Evolutionary conservation across 192 early-diverging fungal species (phyloP), one percentile per base, ranked within the genome.

Genomic region (Linnemannia zychae): DNA sequence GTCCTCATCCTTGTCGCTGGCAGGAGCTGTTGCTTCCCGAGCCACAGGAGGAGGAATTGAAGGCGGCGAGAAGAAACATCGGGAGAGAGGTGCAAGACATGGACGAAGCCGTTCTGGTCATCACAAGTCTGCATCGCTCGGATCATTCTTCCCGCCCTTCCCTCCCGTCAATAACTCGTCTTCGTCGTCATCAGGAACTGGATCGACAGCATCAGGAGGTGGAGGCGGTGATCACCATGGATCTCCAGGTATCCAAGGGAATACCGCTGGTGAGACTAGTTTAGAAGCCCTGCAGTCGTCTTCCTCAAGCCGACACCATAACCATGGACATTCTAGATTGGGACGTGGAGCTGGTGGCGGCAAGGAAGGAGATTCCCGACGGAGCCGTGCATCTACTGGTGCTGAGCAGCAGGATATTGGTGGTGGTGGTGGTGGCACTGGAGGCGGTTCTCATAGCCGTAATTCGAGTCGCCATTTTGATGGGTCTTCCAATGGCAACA

Each of bases 141-240:
- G 81, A 16, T 82, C 81, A 9, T 82, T 82, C 70, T 82, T 82
- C 47, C 60, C 71, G 34, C 71, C 81, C 0, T n/a, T 75, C 16
- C 74, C 80, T 36, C 12, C 80, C 1, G 57, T 46, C 9, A n/a
- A 57, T 0, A 63, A 9, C n/a, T 17, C 73, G 9, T 22, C 72
- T 1, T 73, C 72, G 1, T 53, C 49, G 50, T 73, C 72, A 22
- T 52, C 71, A 24, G 67, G 36, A 68, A 20, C 66, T 20, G 9
- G 40, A 44, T 44, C 40, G 40, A 44, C 40, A 44, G 38, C 4
- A n/a, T n/a, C 37, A 46, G 11, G 44, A 13, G 34, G 34, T 5
- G n/a, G 53, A 20, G 22, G 53, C 7, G 28, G 57, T 15, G 57
- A 31, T 15, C 57, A 33, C 31, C 28, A 63, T 63, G 57, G 28